Evolutionary conservation across 805 yeast genomes (phyloP).

Genomic region (Alloascoidea hylecoeti): DNA sequence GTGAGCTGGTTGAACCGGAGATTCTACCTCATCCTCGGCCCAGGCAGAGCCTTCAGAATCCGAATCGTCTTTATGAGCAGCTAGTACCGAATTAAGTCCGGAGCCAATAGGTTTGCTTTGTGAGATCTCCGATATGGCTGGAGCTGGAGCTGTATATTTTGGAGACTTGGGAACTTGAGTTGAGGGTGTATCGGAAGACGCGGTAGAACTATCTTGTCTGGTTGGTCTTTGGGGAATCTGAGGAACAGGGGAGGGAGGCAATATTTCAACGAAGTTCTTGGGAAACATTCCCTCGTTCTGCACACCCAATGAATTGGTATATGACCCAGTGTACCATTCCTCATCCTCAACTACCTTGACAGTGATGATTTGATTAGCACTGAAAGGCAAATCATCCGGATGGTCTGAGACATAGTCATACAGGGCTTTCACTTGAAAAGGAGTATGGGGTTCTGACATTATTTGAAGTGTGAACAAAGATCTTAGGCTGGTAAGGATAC

Average conservation of each 20-base stretch:
- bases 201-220: background rate
- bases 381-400: slow-evolving; percentile 73
- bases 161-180: slow-evolving; percentile 2
- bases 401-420: slow-evolving; percentile 57
- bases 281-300: slow-evolving; percentile 72
- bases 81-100: background rate
- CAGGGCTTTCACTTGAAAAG: slow-evolving; percentile 57
- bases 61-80: background rate
- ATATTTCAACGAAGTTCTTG: slow-evolving; percentile 52
- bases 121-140: background rate
- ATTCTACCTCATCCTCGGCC: background rate
- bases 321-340: slow-evolving; percentile 80
- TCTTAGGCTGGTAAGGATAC: no score
- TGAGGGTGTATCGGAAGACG: no score
- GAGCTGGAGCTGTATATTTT: slow-evolving; percentile 1
- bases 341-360: slow-evolving; percentile 79
- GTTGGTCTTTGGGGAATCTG: slow-evolving; percentile 4
- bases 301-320: slow-evolving; percentile 28
- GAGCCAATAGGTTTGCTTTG: background rate
- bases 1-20: background rate
- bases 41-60: background rate
- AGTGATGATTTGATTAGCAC: slow-evolving; percentile 50
- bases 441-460: slow-evolving; percentile 18
- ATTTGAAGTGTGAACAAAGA: no score
- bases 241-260: slow-evolving; percentile 2